These are phyloP conservation scores for Didymella exigua DNA, from an alignment of 2,329 filamentous ascomycete species.

Conservation along the genomic window DNA sequence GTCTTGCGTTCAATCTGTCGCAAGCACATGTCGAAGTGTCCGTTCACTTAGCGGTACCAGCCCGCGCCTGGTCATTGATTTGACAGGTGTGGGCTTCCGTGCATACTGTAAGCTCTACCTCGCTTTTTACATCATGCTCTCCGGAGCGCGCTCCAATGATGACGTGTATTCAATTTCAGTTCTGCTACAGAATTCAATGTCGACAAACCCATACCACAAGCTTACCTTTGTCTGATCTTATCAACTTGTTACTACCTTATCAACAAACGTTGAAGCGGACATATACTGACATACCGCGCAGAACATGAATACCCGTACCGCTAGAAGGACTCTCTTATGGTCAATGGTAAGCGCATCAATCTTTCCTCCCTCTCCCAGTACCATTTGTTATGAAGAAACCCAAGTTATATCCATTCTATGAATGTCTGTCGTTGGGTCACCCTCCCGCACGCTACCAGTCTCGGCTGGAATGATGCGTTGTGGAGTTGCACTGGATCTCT, in stretches of 20 bases:
- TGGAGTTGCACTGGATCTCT: constrained; percentile 65
- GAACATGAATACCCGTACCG: background rate
- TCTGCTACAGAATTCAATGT: constrained; percentile 67
- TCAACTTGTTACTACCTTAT: constrained; percentile 5
- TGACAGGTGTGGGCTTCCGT: background rate
- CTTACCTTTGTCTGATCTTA: constrained; percentile 61
- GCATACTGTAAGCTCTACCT: constrained; percentile 21
- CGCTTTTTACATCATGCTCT: background rate
- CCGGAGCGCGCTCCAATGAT: constrained; percentile 36
- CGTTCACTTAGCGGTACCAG: background rate
- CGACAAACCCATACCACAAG: constrained; percentile 60
- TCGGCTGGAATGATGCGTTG: constrained; percentile 70
- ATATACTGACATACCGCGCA: constrained; percentile 26
- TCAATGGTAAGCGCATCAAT: constrained; percentile 29
- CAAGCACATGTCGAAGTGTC: background rate
- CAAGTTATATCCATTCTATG: constrained; percentile 67
- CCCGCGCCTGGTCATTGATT: background rate
- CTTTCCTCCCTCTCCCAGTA: constrained; percentile 6
- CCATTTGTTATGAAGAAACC: constrained; percentile 60
- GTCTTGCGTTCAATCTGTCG: background rate
- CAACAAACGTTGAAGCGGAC: constrained; percentile 2
- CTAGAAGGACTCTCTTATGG: background rate
- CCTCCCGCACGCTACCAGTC: constrained; percentile 71
- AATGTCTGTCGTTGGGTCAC: constrained; percentile 69
- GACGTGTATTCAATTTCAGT: constrained; percentile 58